Evolutionary conservation across 2,329 filamentous ascomycete species (phyloP).

Genomic region (Ceratocystis ficicola): DNA sequence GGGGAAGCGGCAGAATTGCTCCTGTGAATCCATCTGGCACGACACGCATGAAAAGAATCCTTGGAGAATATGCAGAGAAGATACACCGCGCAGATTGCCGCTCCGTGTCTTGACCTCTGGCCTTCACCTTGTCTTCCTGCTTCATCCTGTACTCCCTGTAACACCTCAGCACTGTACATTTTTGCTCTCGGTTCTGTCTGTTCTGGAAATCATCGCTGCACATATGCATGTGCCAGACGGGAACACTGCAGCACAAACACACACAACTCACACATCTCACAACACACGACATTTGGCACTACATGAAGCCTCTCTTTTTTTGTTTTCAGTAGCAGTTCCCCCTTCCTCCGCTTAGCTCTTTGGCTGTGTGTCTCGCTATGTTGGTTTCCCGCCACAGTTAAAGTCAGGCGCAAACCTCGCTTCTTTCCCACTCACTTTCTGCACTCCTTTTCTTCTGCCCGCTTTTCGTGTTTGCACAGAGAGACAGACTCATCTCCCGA

Average conservation of each 20-base stretch:
- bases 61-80: slow-evolving; percentile 1
- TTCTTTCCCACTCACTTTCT: background rate
- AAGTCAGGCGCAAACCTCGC: background rate
- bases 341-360: background rate
- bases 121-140: background rate
- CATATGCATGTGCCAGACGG: background rate
- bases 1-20: background rate
- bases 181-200: background rate
- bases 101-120: background rate
- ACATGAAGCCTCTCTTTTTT: background rate
- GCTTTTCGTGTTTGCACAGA: slow-evolving; percentile 24
- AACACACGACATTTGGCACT: slow-evolving; percentile 5
- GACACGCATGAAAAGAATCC: background rate
- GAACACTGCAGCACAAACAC: background rate
- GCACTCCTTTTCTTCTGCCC: slow-evolving; percentile 24
- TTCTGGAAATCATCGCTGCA: background rate
- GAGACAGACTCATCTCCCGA: background rate
- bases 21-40: background rate
- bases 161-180: background rate
- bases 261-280: background rate
- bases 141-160: background rate
- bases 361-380: background rate
- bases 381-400: background rate
- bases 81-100: background rate
- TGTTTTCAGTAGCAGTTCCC: background rate